Evolutionary conservation across 2,329 filamentous ascomycete genomes (phyloP).

Genomic region (Fusarium begoniae): DNA sequence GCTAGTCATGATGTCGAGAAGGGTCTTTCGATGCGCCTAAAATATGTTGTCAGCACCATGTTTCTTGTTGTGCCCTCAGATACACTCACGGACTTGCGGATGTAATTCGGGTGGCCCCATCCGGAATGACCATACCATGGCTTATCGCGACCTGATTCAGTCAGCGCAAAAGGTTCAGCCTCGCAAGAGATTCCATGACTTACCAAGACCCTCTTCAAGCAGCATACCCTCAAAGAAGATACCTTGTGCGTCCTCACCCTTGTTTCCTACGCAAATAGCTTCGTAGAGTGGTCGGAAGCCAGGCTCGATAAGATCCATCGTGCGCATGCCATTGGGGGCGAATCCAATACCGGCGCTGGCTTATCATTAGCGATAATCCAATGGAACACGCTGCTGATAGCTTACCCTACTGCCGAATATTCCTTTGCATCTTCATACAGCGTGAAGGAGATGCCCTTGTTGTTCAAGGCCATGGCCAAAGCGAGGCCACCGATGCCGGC

Average conservation of each 20-base stretch:
- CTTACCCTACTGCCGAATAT: not conserved
- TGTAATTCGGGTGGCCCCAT: not conserved
- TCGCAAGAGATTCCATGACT: fast-evolving
- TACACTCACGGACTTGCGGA: not conserved
- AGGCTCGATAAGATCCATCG: not conserved
- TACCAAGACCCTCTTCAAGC: not conserved
- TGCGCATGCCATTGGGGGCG: not conserved
- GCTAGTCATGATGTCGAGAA: not conserved
- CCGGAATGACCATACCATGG: not conserved
- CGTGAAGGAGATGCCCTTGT: not conserved
- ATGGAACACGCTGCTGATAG: fast-evolving
- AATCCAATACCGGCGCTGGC: not conserved
- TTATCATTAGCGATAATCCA: not conserved
- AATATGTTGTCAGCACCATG: not conserved
- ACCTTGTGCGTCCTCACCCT: not conserved
- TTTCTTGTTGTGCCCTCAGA: fast-evolving
- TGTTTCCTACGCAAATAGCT: not conserved
- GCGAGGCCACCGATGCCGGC: not conserved
- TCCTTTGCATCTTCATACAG: not conserved
- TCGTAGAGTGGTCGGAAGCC: not conserved
- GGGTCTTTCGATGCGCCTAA: not conserved
- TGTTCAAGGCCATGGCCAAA: not conserved
- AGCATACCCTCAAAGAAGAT: not conserved
- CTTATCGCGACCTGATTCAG: not conserved
- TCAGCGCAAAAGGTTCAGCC: not conserved